These are phyloP conservation scores for Clonostachys sp. DNA, from an alignment of 2,329 filamentous ascomycete genomes.

Conservation along the genomic window DNA sequence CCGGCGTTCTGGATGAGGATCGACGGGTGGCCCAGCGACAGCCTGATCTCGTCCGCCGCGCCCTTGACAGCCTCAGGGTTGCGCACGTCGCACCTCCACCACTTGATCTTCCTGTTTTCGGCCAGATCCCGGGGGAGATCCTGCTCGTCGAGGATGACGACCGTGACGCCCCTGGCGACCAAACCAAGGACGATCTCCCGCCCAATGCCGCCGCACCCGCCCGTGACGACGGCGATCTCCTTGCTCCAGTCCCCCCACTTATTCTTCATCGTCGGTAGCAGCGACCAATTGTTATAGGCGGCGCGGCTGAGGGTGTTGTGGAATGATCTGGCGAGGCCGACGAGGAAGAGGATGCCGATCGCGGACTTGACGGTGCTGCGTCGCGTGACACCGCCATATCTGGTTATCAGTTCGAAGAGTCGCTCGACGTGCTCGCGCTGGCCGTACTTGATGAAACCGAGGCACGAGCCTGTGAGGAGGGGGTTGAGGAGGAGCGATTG, in stretches of 20 bases:
- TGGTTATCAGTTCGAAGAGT: too few relatives aligned
- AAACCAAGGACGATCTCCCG: constrained; percentile 59
- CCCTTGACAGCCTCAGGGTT: constrained; percentile 45
- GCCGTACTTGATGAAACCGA: too few relatives aligned
- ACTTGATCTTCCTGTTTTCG: constrained; percentile 46
- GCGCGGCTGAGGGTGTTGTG: constrained; percentile 23
- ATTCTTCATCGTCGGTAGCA: neutral
- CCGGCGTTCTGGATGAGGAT: constrained; percentile 71
- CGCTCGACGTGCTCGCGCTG: too few relatives aligned
- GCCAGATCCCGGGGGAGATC: constrained; percentile 15
- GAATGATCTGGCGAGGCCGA: constrained; percentile 16
- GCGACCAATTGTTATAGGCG: constrained; percentile 25
- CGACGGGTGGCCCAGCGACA: constrained; percentile 57
- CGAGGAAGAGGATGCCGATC: constrained; percentile 16
- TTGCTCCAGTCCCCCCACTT: constrained; percentile 58
- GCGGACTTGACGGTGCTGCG: too few relatives aligned
- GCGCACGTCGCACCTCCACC: constrained; percentile 67
- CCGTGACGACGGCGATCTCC: constrained; percentile 71
- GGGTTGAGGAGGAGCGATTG: too few relatives aligned
- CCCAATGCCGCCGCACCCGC: constrained; percentile 72
- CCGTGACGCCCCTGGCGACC: constrained; percentile 58
- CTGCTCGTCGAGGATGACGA: constrained; percentile 69
- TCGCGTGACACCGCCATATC: too few relatives aligned
- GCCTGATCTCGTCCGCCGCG: constrained; percentile 46
- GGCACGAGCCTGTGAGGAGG: too few relatives aligned